A percentile compares a stretch with the other conserved stretches of the same genome.
Evolutionary conservation across 164 flowering plant species (phyloP).

Genomic region (Piper longum): DNA sequence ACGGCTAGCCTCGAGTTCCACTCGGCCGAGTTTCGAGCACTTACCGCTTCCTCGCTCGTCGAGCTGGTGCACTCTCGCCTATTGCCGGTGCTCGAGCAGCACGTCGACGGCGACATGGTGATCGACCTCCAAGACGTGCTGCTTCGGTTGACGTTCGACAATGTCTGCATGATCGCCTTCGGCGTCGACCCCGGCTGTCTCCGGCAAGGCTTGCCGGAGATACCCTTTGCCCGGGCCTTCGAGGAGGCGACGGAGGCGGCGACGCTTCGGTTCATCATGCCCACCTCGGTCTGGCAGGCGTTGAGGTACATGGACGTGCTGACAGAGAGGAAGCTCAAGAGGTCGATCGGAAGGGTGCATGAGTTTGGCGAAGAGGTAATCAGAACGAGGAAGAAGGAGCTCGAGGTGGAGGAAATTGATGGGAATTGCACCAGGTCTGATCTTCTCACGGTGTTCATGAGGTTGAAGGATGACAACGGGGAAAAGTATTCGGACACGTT

Average conservation of each 20-base stretch:
- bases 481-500: conserved; percentile 55
- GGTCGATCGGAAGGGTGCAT: conserved; percentile 46
- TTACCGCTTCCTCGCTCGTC: conserved; percentile 47
- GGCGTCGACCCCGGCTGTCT: conserved; percentile 91
- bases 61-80: conserved; percentile 60
- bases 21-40: conserved; percentile 48
- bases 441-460: conserved; percentile 66
- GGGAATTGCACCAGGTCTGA: conserved; percentile 35
- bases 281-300: conserved; percentile 53
- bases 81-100: conserved; percentile 44
- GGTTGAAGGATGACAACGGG: conserved; percentile 50
- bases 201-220: conserved; percentile 40
- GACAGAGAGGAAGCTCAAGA: conserved; percentile 38
- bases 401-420: conserved; percentile 5
- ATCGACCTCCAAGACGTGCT: conserved; percentile 72
- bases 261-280: conserved; percentile 52
- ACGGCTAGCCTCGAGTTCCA: conserved; percentile 83
- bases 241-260: conserved; percentile 82
- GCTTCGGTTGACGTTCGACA: conserved; percentile 71
- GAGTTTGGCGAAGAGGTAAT: conserved; percentile 61
- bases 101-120: conserved; percentile 5
- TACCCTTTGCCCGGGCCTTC: conserved; percentile 75
- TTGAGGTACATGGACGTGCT: conserved; percentile 52
- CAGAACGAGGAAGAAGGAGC: conserved; percentile 56
- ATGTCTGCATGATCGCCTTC: conserved; percentile 91